Conservation (phyloP, 495 filamentous ascomycete genomes). For the Penicillium herquei region DNA sequence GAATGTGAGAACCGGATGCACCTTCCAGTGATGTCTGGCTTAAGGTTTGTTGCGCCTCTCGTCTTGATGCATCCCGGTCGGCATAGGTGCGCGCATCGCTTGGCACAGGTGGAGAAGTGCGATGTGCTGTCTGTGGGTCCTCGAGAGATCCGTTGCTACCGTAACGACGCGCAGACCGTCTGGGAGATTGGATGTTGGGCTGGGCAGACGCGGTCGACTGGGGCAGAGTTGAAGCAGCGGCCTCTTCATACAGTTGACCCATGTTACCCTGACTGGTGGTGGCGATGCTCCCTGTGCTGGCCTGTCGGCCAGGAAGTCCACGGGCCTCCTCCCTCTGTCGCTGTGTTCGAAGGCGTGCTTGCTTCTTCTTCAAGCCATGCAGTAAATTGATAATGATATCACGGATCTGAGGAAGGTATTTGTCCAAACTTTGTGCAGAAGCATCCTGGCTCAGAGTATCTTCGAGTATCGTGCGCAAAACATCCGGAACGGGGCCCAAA, state of each 20-base stretch:
- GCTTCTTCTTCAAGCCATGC: conserved; percentile 94
- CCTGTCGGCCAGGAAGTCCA: conserved; percentile 53
- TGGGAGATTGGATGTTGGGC: conserved; percentile 34
- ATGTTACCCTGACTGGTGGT: conserved; percentile 56
- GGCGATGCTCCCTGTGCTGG: conserved; percentile 63
- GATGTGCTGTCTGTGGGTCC: conserved; percentile 43
- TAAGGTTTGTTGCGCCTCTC: conserved; percentile 48
- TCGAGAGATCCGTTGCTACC: conserved; percentile 50
- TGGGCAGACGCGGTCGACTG: background rate
- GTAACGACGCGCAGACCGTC: conserved; percentile 45
- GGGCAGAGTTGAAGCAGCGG: conserved; percentile 32
- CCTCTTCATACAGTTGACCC: conserved; percentile 65
- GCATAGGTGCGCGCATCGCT: conserved; percentile 30
- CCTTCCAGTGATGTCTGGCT: conserved; percentile 57
- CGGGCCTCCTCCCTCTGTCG: conserved; percentile 64
- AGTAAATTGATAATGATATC: conserved; percentile 98
- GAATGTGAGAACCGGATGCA: conserved; percentile 35
- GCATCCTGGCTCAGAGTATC: conserved; percentile 96
- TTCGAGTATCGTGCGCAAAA: conserved; percentile 85
- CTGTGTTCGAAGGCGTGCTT: conserved; percentile 82
- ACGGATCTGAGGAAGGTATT: conserved; percentile 85
- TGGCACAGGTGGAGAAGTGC: conserved; percentile 41
- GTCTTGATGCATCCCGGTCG: conserved; percentile 45
- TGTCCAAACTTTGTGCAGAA: conserved; percentile 84
- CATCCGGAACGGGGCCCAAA: conserved; percentile 90